phyloP scores from a whole-genome alignment of 2,329 filamentous ascomycete species.

The Fusarium albosuccineum region DNA sequence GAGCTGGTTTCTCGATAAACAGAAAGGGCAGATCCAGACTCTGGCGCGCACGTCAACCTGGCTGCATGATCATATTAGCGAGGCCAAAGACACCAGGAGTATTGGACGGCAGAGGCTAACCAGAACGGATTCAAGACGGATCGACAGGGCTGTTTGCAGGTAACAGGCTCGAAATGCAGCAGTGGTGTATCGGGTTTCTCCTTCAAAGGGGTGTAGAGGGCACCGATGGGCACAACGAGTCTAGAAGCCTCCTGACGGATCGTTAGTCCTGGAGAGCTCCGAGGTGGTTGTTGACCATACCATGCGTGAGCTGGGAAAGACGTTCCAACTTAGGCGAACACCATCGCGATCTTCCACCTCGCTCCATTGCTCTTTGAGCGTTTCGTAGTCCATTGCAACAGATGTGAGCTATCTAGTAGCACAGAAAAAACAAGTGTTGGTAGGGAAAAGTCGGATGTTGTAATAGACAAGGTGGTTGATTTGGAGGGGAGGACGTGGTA shows the following conservation, averaged over 20 bases:
- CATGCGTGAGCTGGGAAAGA: constrained; percentile 98
- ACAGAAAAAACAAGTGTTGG: too few species aligned
- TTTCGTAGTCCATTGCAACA: constrained; percentile 85
- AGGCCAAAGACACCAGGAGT: neutral
- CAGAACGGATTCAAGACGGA: constrained; percentile 98
- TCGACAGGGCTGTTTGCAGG: constrained; percentile 95
- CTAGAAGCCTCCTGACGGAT: constrained; percentile 84
- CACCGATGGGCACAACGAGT: constrained; percentile 95
- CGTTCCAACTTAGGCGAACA: constrained; percentile 97
- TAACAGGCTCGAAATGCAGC: constrained; percentile 95
- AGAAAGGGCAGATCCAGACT: constrained; percentile 92
- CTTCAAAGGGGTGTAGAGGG: constrained; percentile 94
- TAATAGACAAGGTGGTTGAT: too few species aligned
- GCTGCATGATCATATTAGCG: constrained; percentile 58
- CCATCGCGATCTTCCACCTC: constrained; percentile 98
- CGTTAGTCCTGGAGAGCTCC: constrained; percentile 17
- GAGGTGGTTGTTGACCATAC: constrained; percentile 61
- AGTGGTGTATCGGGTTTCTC: constrained; percentile 91
- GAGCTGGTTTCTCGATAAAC: constrained; percentile 83
- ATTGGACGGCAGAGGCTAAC: constrained; percentile 64
- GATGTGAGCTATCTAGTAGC: too few species aligned
- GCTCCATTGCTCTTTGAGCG: constrained; percentile 94
- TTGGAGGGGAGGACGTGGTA: too few species aligned
- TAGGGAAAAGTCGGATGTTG: too few species aligned
- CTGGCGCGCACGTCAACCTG: constrained; percentile 87